phyloP scores from a whole-genome alignment of 192 early-diverging fungal genomes.

The Coemansia reversa region DNA sequence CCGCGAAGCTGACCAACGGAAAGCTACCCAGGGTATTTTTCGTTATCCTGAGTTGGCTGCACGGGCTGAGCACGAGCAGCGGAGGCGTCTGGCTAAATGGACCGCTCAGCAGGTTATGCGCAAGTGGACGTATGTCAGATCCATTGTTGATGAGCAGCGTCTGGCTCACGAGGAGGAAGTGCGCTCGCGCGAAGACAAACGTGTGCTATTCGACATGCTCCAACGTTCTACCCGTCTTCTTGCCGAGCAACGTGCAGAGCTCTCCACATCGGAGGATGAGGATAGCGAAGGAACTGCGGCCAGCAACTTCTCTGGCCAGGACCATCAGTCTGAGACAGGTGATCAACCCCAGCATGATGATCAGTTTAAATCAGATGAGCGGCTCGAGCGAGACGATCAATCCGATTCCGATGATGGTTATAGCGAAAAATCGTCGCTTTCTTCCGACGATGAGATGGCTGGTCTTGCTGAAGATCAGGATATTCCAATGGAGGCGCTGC shows the following conservation, averaged over 20 bases:
- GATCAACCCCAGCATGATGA: no score
- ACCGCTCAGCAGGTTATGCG: constrained; percentile 64
- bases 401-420: no score
- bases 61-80: constrained; percentile 21
- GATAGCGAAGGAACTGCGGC: constrained; percentile 6
- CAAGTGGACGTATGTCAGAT: constrained; percentile 70
- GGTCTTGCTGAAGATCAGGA: constrained; percentile 65
- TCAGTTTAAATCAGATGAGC: no score
- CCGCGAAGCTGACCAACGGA: constrained; percentile 21
- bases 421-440: not conserved
- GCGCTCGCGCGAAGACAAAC: constrained; percentile 61
- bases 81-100: constrained; percentile 61
- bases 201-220: constrained; percentile 68
- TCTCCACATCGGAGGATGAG: constrained; percentile 6
- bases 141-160: constrained; percentile 60
- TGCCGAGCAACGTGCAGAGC: constrained; percentile 53
- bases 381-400: not conserved
- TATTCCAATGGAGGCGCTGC: constrained; percentile 59
- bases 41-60: constrained; percentile 19
- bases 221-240: constrained; percentile 72
- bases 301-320: no score
- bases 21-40: constrained; percentile 28
- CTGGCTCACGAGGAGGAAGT: constrained; percentile 61
- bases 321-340: no score
- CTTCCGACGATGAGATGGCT: constrained; percentile 50